Conservation (phyloP, 2,329 filamentous ascomycete species). For the Lachnum nothofagi region DNA sequence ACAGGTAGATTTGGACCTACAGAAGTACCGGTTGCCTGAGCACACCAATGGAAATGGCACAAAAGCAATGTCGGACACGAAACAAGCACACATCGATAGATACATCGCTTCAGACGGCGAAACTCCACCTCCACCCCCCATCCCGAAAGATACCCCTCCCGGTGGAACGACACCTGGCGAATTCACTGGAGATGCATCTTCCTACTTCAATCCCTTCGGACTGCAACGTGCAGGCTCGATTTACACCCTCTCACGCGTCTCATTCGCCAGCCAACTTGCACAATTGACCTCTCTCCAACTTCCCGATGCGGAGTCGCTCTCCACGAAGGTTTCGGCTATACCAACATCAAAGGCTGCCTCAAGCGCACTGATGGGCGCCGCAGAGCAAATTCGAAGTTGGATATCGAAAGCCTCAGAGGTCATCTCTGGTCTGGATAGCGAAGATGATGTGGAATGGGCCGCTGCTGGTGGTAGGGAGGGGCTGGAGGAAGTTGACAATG, state of each 20-base stretch:
- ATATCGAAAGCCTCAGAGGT: constrained; percentile 89
- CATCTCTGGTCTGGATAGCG: constrained; percentile 80
- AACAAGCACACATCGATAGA: constrained; percentile 52
- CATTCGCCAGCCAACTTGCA: constrained; percentile 87
- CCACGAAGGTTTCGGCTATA: constrained; percentile 77
- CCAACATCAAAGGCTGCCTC: constrained; percentile 79
- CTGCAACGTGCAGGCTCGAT: constrained; percentile 75
- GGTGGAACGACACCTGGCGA: constrained; percentile 35
- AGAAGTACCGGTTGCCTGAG: constrained; percentile 71
- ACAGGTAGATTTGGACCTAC: constrained; percentile 61
- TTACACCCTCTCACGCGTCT: constrained; percentile 86
- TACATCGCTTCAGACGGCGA: constrained; percentile 37
- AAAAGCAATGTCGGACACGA: constrained; percentile 54
- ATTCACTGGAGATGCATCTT: constrained; percentile 27
- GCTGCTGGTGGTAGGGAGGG: constrained; percentile 80
- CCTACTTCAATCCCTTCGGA: constrained; percentile 62
- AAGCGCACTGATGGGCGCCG: constrained; percentile 75
- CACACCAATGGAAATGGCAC: constrained; percentile 63
- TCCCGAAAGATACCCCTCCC: constrained; percentile 48
- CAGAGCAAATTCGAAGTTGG: constrained; percentile 90
- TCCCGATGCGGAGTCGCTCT: constrained; percentile 77
- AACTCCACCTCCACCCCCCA: constrained; percentile 40
- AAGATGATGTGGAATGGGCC: constrained; percentile 97
- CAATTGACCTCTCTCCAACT: constrained; percentile 87
- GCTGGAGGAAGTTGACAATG: constrained; percentile 64